Evolutionary conservation across 495 filamentous ascomycete genomes (phyloP), one percentile per base, ranked within the genome.

Genomic region (Amphirosellinia nigrospora): DNA sequence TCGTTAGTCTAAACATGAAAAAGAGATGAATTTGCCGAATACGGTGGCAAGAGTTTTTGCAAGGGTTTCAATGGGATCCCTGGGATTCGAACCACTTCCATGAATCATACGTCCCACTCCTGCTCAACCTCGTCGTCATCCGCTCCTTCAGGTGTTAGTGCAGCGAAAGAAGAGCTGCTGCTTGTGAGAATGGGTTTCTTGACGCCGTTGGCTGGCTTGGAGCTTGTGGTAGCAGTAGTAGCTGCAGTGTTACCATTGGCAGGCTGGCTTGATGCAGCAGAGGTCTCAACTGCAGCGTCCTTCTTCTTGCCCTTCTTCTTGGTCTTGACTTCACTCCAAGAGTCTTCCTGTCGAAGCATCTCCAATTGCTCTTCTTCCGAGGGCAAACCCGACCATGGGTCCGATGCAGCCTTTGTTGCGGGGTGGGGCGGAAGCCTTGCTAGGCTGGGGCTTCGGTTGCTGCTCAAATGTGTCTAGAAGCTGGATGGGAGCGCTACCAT

Each of bases 361-460:
- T 90, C 86, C 80, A 96, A 81, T 82, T 96, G 93, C 79, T 96
- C 93, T 76, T 97, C 93, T 80, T 96, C 93, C 0, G 92, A 92
- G 6, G 90, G 92, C 50, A 92, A 83, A 65, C 85, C 85, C 52
- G 83, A 81, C 89, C 86, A 92, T 70, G 72, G 78, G 39, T 81
- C 80, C 11, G 77, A 68, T 52, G 79, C 79, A 46, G 68, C 50
- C 59, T 52, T 72, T 55, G 74, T 72, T 32, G 67, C 65, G 15
- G 81, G 41, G 69, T 16, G 61, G 55, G 68, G 68, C 28, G 60
- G 52, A 55, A 30, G 66, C 28, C 77, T 74, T 77, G 11, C 48
- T 59, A 28, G 70, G 46, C 60, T 72, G 68, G 21, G 76, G 63
- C 39, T 74, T 80, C 19, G 83, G 79, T 67, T 74, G 43, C 62